A percentile compares a stretch with the other conserved stretches of the same genome.
Conservation (phyloP, 208 protist genomes). For the Crithidia thermophila region DNA sequence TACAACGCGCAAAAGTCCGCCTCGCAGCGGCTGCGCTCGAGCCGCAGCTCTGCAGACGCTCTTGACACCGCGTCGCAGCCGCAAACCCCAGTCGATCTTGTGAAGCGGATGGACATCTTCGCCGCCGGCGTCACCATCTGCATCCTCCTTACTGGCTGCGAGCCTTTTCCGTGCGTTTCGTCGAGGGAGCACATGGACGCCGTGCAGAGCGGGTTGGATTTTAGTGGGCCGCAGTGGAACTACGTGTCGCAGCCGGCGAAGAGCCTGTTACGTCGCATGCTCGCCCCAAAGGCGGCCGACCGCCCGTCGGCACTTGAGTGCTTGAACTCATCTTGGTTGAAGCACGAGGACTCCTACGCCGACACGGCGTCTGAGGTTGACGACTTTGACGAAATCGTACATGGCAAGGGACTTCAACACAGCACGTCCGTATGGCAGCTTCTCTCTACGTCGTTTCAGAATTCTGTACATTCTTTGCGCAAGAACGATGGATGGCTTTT, state of each 20-base stretch:
- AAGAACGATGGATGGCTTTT: constrained; percentile 51
- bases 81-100: constrained; percentile 38
- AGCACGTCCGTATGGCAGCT: constrained; percentile 27
- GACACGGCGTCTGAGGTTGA: constrained; percentile 6
- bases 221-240: constrained; percentile 46
- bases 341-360: constrained; percentile 28
- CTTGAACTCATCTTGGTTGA: constrained; percentile 43
- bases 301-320: constrained; percentile 56
- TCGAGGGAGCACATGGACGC: constrained; percentile 48
- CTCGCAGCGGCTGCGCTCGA: constrained; percentile 10
- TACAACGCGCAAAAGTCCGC: constrained; percentile 38
- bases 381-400: constrained; percentile 11
- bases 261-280: constrained; percentile 46
- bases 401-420: constrained; percentile 20
- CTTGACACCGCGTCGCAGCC: constrained; percentile 7
- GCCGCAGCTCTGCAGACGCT: not conserved
- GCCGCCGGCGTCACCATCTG: constrained; percentile 57
- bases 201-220: constrained; percentile 41
- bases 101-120: constrained; percentile 73
- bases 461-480: constrained; percentile 39
- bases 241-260: constrained; percentile 53
- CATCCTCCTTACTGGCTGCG: constrained; percentile 62
- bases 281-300: constrained; percentile 35
- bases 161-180: constrained; percentile 51
- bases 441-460: constrained; percentile 31